These are phyloP conservation scores for Ramicandelaber brevisporus DNA, from an alignment of 192 early-diverging fungal genomes.

Conservation along the genomic window DNA sequence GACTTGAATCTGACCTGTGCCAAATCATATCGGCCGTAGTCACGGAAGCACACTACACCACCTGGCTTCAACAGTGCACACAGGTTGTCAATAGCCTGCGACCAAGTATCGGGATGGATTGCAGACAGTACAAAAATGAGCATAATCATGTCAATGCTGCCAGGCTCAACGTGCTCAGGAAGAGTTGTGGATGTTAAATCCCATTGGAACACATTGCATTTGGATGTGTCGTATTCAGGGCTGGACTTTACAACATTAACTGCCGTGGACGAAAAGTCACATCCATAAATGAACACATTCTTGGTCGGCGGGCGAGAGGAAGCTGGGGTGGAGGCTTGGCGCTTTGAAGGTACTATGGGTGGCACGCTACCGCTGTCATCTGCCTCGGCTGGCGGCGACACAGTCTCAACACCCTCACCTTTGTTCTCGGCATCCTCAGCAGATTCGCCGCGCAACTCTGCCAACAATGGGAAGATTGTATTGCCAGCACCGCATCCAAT, in stretches of 20 bases:
- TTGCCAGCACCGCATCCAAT: slow-evolving; percentile 65
- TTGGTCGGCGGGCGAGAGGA: no score
- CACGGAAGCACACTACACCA: slow-evolving; percentile 46
- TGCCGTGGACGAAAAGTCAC: slow-evolving; percentile 44
- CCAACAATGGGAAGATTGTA: slow-evolving; percentile 48
- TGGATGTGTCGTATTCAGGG: slow-evolving; percentile 20
- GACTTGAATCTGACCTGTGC: slow-evolving; percentile 59
- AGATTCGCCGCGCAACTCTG: no score
- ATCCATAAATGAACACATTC: slow-evolving; percentile 43
- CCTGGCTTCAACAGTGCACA: slow-evolving; percentile 43
- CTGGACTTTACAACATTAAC: slow-evolving; percentile 46
- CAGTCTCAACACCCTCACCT: no score
- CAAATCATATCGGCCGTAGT: slow-evolving; percentile 64
- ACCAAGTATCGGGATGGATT: slow-evolving; percentile 42
- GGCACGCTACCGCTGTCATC: no score
- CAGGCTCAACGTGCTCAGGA: slow-evolving; percentile 27
- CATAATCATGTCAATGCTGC: slow-evolving; percentile 38
- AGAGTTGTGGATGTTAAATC: slow-evolving; percentile 32
- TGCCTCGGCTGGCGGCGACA: no score
- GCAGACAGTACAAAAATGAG: slow-evolving; percentile 68
- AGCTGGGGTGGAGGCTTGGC: no score
- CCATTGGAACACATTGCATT: slow-evolving; percentile 48
- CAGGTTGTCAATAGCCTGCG: slow-evolving; percentile 32
- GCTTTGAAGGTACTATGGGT: no score
- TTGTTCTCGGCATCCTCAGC: no score